A percentile compares a stretch with the other conserved stretches of the same genome.
phyloP scores from a whole-genome alignment of 352 stramenopile genomes.

The Pythium brachiatum region DNA sequence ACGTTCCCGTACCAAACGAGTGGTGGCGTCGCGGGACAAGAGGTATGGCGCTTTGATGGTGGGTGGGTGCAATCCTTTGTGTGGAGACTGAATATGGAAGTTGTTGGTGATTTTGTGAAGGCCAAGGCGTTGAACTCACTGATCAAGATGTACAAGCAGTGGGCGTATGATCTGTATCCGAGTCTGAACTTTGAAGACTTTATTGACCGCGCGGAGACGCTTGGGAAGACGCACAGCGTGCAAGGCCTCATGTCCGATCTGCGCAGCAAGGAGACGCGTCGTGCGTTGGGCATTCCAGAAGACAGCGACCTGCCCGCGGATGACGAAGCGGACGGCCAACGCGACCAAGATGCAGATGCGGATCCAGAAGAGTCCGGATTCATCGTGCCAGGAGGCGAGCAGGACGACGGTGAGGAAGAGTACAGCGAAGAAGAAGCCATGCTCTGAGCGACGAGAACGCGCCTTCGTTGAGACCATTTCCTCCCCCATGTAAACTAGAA shows the following conservation, averaged over 20 bases:
- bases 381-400: conserved; percentile 19
- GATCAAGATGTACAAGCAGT: conserved; percentile 84
- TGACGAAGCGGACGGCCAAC: conserved; percentile 18
- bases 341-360: conserved; percentile 25
- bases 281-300: conserved; percentile 26
- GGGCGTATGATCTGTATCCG: conserved; percentile 80
- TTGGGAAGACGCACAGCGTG: conserved; percentile 55
- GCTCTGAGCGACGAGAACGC: neutral
- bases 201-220: conserved; percentile 52
- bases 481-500: neutral
- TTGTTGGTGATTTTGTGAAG: conserved; percentile 17
- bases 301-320: conserved; percentile 10
- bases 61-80: too few relatives aligned
- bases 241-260: conserved; percentile 62
- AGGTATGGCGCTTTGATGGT: too few relatives aligned
- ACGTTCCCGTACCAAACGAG: conserved; percentile 73
- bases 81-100: neutral
- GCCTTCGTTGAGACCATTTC: too few relatives aligned
- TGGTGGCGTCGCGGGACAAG: conserved; percentile 48
- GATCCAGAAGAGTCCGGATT: conserved; percentile 23
- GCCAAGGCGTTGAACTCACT: conserved; percentile 59
- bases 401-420: conserved; percentile 15
- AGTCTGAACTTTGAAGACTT: conserved; percentile 85
- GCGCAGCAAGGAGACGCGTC: conserved; percentile 49
- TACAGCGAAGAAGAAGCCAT: conserved; percentile 24